Conservation (phyloP, 805 yeast species). For the Schwanniomyces sp. region DNA sequence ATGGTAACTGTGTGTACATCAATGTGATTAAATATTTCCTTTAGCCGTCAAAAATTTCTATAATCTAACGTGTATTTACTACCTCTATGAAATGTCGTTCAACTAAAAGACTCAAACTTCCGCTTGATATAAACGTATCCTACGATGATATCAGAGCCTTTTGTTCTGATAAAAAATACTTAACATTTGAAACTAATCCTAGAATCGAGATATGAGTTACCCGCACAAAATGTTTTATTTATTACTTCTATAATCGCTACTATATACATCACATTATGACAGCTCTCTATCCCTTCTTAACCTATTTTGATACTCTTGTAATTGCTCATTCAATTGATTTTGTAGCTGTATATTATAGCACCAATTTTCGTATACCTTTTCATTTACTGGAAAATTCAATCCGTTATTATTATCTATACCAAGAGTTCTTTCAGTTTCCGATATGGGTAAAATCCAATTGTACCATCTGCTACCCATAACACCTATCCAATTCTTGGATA, state of each 20-base stretch:
- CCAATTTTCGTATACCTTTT: conserved; percentile 39
- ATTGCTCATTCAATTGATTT: conserved; percentile 43
- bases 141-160: neutral
- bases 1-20: conserved; percentile 45
- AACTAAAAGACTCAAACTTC: neutral
- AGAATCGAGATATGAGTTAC: neutral
- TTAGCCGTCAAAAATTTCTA: neutral
- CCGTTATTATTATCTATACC: conserved; percentile 39
- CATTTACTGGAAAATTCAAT: conserved; percentile 49
- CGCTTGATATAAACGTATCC: neutral
- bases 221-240: conserved; percentile 1
- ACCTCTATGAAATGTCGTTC: neutral
- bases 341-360: conserved; percentile 44
- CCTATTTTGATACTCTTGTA: conserved; percentile 23
- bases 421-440: conserved; percentile 18
- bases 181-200: neutral
- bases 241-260: neutral
- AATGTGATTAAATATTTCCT: neutral
- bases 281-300: conserved; percentile 11
- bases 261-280: neutral
- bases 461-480: conserved; percentile 70
- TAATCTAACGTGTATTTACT: neutral
- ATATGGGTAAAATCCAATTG: conserved; percentile 72
- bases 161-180: neutral
- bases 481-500: conserved; percentile 55